These are phyloP conservation scores for Stachybotrys elegans DNA, from an alignment of 2,329 filamentous ascomycete genomes.

Conservation along the genomic window DNA sequence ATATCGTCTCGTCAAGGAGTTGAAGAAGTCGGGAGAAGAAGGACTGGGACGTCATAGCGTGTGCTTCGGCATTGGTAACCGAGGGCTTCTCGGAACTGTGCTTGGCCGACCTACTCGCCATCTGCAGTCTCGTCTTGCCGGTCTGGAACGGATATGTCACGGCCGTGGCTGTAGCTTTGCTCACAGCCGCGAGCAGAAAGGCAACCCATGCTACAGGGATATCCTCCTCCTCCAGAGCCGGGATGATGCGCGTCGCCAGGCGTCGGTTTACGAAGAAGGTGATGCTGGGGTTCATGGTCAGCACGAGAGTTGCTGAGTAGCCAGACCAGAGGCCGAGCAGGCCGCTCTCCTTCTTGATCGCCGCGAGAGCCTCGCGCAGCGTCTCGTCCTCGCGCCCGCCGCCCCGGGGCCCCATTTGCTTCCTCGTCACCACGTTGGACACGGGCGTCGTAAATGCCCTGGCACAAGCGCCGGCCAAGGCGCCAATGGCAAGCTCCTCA, in stretches of 20 bases:
- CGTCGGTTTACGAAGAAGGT: constrained; percentile 80
- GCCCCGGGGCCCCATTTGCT: constrained; percentile 59
- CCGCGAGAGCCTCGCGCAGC: constrained; percentile 53
- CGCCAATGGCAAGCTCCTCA: constrained; percentile 71
- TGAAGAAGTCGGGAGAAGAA: constrained; percentile 11
- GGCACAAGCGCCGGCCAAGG: constrained; percentile 68
- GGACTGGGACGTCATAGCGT: constrained; percentile 2
- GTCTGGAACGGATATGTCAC: constrained; percentile 83
- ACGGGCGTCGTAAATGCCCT: constrained; percentile 76
- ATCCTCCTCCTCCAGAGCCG: constrained; percentile 38
- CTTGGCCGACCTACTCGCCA: constrained; percentile 33
- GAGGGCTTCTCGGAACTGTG: constrained; percentile 6
- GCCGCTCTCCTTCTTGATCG: constrained; percentile 66
- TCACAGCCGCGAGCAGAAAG: constrained; percentile 62
- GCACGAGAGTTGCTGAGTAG: constrained; percentile 72
- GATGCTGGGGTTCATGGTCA: constrained; percentile 81
- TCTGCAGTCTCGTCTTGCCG: constrained; percentile 75
- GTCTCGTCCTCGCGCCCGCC: constrained; percentile 29
- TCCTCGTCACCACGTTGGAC: constrained; percentile 74
- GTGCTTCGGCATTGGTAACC: not conserved
- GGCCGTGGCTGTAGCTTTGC: constrained; percentile 71
- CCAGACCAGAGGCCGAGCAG: constrained; percentile 79
- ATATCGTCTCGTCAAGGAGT: constrained; percentile 45
- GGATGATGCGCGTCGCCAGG: constrained; percentile 55
- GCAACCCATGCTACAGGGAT: constrained; percentile 30